These are phyloP conservation scores for Penicillium rolfsii DNA, from an alignment of 2,329 filamentous ascomycete genomes.

Conservation along the genomic window DNA sequence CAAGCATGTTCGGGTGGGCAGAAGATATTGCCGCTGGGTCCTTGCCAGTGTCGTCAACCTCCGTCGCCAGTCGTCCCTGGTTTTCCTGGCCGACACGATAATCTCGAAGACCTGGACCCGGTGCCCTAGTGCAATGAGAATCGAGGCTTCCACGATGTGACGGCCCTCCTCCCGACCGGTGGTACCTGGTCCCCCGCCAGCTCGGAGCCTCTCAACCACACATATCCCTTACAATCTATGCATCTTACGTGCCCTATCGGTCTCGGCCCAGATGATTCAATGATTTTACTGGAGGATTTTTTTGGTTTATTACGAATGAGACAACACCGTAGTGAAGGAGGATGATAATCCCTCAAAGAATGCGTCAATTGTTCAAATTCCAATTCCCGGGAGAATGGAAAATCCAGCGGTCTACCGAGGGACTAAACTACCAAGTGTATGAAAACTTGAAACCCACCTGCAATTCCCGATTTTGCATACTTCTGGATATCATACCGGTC, in stretches of 20 bases:
- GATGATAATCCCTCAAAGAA: constrained; percentile 1
- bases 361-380: not conserved
- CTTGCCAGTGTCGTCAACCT: not conserved
- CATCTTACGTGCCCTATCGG: constrained; percentile 15
- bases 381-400: constrained; percentile 1
- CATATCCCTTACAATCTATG: not conserved
- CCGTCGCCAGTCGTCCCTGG: constrained; percentile 2
- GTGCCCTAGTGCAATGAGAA: constrained; percentile 22
- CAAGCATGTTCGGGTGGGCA: constrained; percentile 30
- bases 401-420: constrained; percentile 6
- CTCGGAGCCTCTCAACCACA: constrained; percentile 4
- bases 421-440: not conserved
- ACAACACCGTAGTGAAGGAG: not conserved
- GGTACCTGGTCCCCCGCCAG: constrained; percentile 12
- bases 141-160: not conserved
- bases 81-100: constrained; percentile 23
- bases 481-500: constrained; percentile 2
- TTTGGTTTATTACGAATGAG: not conserved
- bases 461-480: not conserved
- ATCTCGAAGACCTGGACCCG: constrained; percentile 7
- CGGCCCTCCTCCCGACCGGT: constrained; percentile 13
- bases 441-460: not conserved
- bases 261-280: constrained; percentile 13
- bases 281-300: too few species aligned
- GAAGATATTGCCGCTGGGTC: constrained; percentile 40